phyloP scores from a whole-genome alignment of 1,284 basidiomycete genomes.

The Inonotus obliquus region DNA sequence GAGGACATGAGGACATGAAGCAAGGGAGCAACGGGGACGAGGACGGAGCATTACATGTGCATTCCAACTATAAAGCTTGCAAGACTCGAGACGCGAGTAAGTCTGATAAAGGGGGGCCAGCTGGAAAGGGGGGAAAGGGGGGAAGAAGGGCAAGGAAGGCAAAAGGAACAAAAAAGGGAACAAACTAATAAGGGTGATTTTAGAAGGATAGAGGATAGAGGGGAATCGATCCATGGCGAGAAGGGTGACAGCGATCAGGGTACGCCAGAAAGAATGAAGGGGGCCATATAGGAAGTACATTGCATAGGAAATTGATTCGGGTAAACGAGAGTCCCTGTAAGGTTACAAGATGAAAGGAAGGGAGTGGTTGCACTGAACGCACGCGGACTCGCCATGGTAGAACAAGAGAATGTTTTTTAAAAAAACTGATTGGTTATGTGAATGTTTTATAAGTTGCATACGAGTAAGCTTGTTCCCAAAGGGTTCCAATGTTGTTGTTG shows the following conservation, averaged over 20 bases:
- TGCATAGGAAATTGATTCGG: background rate
- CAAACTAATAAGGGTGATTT: background rate
- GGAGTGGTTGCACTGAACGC: background rate
- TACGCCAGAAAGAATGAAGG: background rate
- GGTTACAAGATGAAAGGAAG: constrained; percentile 7
- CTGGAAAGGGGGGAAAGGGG: background rate
- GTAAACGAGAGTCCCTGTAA: background rate
- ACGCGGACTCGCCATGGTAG: background rate
- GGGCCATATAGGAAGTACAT: background rate
- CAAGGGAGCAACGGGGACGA: too few relatives aligned
- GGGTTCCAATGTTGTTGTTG: constrained; percentile 9
- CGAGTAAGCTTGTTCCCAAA: constrained; percentile 7
- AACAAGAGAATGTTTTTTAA: background rate
- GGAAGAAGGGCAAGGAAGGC: background rate
- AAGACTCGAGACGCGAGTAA: background rate
- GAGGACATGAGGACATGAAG: too few relatives aligned
- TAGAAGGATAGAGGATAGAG: too few relatives aligned
- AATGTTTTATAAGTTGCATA: constrained; percentile 15
- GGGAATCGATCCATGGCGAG: background rate
- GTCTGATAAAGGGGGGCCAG: background rate
- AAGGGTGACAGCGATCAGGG: background rate
- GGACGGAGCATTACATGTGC: background rate
- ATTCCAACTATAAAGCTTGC: constrained; percentile 1
- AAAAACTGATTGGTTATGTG: background rate
- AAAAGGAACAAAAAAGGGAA: background rate